Conservation (phyloP, 225 moss, liverwort and hornwort species). For the Polytrichum formosum region DNA sequence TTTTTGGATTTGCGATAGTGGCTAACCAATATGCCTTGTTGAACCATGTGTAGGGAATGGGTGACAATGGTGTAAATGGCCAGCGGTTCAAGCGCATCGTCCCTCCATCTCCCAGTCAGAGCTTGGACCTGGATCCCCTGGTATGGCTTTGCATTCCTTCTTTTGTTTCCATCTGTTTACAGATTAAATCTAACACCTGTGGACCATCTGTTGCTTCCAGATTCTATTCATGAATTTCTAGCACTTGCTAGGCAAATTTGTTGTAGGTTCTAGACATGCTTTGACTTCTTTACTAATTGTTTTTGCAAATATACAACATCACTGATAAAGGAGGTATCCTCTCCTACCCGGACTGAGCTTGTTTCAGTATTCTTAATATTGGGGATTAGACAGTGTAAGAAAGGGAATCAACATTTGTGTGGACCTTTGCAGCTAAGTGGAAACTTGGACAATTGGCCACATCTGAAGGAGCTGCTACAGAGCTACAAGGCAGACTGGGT, state of each 20-base stretch:
- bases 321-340: too few relatives aligned
- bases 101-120: slow-evolving; percentile 47
- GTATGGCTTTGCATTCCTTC: slow-evolving; percentile 14
- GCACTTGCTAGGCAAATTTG: too few relatives aligned
- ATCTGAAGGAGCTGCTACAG: slow-evolving; percentile 87
- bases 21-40: too few relatives aligned
- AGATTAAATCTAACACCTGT: background rate
- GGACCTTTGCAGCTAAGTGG: slow-evolving; percentile 66
- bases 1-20: too few relatives aligned
- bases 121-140: slow-evolving; percentile 62
- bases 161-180: background rate
- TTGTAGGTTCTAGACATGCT: too few relatives aligned
- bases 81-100: slow-evolving; percentile 58
- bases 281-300: too few relatives aligned
- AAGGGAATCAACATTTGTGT: too few relatives aligned
- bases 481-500: slow-evolving; percentile 94
- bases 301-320: too few relatives aligned
- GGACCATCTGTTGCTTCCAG: background rate
- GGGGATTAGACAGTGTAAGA: too few relatives aligned
- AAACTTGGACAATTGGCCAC: slow-evolving; percentile 80
- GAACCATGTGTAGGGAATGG: slow-evolving; percentile 39
- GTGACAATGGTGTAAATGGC: slow-evolving; percentile 37
- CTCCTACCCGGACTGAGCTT: too few relatives aligned
- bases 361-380: too few relatives aligned
- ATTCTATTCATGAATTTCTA: too few relatives aligned